Percentiles rank a stretch among this genome's conserved stretches.
phyloP scores from a whole-genome alignment of 805 yeast species.

The Phaffomyces antillensis region DNA sequence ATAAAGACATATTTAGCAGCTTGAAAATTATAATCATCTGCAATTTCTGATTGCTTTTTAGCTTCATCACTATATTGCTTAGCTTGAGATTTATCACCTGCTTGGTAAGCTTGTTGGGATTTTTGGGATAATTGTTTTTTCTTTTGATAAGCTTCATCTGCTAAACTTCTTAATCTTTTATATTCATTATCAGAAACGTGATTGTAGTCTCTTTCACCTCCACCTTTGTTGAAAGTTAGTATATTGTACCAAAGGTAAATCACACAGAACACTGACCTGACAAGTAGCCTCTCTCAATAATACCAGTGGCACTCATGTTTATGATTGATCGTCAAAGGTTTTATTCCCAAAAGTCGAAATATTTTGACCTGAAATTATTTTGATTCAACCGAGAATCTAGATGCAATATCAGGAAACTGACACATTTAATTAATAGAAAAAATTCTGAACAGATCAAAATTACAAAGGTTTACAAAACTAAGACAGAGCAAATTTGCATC shows the following conservation, averaged over 20 bases:
- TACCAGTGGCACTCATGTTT: conserved; percentile 9
- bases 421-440: too few species aligned
- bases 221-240: background rate
- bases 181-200: conserved; percentile 36
- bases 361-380: too few species aligned
- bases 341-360: too few species aligned
- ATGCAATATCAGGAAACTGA: too few species aligned
- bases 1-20: conserved; percentile 90
- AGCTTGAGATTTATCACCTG: conserved; percentile 70
- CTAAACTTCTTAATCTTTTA: conserved; percentile 53
- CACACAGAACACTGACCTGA: conserved; percentile 1
- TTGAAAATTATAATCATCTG: conserved; percentile 61
- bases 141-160: conserved; percentile 57
- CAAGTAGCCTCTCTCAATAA: conserved; percentile 3
- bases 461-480: too few species aligned
- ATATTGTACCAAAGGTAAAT: background rate
- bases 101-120: conserved; percentile 71
- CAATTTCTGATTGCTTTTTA: conserved; percentile 49
- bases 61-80: conserved; percentile 65
- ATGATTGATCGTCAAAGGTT: too few species aligned
- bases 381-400: too few species aligned
- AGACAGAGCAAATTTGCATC: too few species aligned
- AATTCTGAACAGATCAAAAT: too few species aligned
- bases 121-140: conserved; percentile 48
- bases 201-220: conserved; percentile 9